Conservation (phyloP, 2,329 filamentous ascomycete species). For the Monilinia fructigena region DNA sequence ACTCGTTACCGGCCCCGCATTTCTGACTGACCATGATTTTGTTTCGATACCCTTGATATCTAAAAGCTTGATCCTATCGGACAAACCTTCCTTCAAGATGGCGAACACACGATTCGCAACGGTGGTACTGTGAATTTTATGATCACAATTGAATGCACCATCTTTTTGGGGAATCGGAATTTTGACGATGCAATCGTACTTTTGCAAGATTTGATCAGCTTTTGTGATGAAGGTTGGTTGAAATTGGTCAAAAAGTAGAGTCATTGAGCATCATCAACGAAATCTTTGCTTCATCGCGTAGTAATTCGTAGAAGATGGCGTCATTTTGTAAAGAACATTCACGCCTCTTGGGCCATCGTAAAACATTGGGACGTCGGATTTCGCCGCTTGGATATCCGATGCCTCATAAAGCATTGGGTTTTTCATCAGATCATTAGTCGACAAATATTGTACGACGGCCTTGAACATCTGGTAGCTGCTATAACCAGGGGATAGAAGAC, state of each 20-base stretch:
- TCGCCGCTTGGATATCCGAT: slow-evolving; percentile 44
- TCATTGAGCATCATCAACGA: slow-evolving; percentile 76
- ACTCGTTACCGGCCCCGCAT: slow-evolving; percentile 39
- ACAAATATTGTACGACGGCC: slow-evolving; percentile 83
- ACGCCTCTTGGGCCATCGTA: slow-evolving; percentile 73
- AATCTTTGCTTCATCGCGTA: slow-evolving; percentile 71
- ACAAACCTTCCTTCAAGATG: slow-evolving; percentile 68
- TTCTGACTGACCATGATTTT: slow-evolving; percentile 50
- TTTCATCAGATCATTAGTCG: slow-evolving; percentile 67
- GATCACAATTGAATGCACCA: slow-evolving; percentile 31
- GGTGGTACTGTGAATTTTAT: slow-evolving; percentile 31
- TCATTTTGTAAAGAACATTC: slow-evolving; percentile 91
- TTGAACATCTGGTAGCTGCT: slow-evolving; percentile 95
- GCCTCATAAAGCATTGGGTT: slow-evolving; percentile 57
- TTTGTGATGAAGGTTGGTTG: slow-evolving; percentile 76
- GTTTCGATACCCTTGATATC: slow-evolving; percentile 50
- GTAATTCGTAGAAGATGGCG: slow-evolving; percentile 73
- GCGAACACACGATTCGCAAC: slow-evolving; percentile 60
- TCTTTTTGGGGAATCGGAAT: slow-evolving; percentile 27
- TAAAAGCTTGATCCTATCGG: slow-evolving; percentile 70
- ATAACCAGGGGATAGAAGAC: slow-evolving; percentile 73
- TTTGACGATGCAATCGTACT: slow-evolving; percentile 52
- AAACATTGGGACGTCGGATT: slow-evolving; percentile 62
- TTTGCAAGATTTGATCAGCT: slow-evolving; percentile 53
- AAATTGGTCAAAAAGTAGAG: slow-evolving; percentile 73